Evolutionary conservation across 2,329 filamentous ascomycete genomes (phyloP).

Genomic region (Fusarium begoniae): DNA sequence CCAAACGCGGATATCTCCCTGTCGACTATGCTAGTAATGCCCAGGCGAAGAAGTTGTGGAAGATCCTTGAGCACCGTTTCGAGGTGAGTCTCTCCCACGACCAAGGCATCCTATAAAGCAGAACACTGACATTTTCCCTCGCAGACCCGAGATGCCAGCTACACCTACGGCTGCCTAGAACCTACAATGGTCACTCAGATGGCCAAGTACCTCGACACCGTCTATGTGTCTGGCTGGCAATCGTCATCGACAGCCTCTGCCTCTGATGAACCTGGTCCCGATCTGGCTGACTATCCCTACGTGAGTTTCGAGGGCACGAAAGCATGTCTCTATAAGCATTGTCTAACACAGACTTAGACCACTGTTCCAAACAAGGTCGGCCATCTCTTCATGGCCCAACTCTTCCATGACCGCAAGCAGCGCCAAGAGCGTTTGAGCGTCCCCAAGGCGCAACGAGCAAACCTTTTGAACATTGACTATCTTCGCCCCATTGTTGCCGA

Average conservation of each 20-base stretch:
- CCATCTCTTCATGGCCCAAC: slow-evolving; percentile 97
- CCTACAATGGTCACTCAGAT: slow-evolving; percentile 99
- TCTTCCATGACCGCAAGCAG: slow-evolving; percentile 99
- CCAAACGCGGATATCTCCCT: slow-evolving; percentile 90
- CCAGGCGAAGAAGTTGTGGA: slow-evolving; percentile 94
- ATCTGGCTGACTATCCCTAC: slow-evolving; percentile 97
- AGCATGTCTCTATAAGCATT: neutral
- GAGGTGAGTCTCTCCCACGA: slow-evolving; percentile 64
- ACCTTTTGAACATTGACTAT: slow-evolving; percentile 86
- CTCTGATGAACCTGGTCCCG: slow-evolving; percentile 94
- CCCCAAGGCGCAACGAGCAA: slow-evolving; percentile 75
- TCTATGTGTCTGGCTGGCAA: slow-evolving; percentile 99
- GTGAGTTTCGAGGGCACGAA: slow-evolving; percentile 57
- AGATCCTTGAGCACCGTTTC: slow-evolving; percentile 86
- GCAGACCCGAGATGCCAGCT: slow-evolving; percentile 85
- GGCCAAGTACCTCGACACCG: slow-evolving; percentile 98
- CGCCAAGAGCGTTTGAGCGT: slow-evolving; percentile 89
- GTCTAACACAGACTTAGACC: slow-evolving; percentile 68
- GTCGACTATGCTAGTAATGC: slow-evolving; percentile 91
- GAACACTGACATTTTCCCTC: neutral
- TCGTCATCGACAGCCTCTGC: slow-evolving; percentile 95
- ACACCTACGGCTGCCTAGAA: slow-evolving; percentile 96
- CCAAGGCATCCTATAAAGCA: neutral
- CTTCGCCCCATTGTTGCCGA: slow-evolving; percentile 96
- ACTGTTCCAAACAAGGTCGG: slow-evolving; percentile 98